Evolutionary conservation across 805 yeast species (phyloP).

Genomic region (Starmera quercuum): DNA sequence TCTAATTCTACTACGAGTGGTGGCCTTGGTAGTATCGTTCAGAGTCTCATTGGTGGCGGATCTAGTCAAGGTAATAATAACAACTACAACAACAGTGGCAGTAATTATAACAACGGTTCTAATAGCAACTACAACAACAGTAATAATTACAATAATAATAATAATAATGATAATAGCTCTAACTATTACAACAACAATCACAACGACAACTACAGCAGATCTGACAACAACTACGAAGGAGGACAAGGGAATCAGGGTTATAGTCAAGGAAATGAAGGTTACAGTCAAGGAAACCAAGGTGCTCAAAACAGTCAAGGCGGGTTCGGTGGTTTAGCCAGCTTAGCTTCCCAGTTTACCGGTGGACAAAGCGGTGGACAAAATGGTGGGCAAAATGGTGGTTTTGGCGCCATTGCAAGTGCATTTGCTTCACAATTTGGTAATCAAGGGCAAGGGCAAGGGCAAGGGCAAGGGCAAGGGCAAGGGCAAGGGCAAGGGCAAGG

Average conservation of each 20-base stretch:
- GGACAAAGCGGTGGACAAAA: neutral
- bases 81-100: neutral
- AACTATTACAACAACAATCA: conserved; percentile 3
- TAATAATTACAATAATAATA: neutral
- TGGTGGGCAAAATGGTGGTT: neutral
- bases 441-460: too few species aligned
- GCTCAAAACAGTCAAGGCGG: too few species aligned
- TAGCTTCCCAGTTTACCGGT: neutral
- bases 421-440: too few species aligned
- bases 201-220: neutral
- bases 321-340: neutral
- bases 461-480: too few species aligned
- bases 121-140: neutral
- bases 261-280: neutral
- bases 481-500: too few species aligned
- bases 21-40: neutral
- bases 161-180: conserved; percentile 4
- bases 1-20: neutral
- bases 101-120: neutral
- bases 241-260: too few species aligned
- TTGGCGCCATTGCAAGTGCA: too few species aligned
- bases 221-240: neutral
- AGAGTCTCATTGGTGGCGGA: neutral
- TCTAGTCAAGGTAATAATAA: neutral
- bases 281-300: too few species aligned